Percentiles rank a stretch among this genome's conserved stretches.
These are phyloP conservation scores for Torulaspora indica DNA, from an alignment of 805 yeast genomes.

Conservation along the genomic window DNA sequence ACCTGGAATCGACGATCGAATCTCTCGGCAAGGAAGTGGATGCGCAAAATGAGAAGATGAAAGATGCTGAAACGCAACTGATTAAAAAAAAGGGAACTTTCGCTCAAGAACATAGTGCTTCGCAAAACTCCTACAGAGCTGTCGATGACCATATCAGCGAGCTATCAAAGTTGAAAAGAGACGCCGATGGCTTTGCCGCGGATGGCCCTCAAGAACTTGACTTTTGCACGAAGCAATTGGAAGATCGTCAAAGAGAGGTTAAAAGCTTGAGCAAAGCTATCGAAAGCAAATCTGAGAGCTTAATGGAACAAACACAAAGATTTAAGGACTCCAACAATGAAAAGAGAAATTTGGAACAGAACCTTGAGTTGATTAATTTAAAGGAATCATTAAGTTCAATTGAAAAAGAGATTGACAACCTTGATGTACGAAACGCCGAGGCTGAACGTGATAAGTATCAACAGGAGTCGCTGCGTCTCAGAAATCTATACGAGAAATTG, in stretches of 20 bases:
- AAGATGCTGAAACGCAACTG: conserved; percentile 3
- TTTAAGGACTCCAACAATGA: conserved; percentile 55
- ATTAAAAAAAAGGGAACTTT: not conserved
- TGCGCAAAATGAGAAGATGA: conserved; percentile 8
- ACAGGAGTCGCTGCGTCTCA: conserved; percentile 47
- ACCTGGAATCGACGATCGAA: conserved; percentile 12
- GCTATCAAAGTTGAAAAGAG: conserved; percentile 11
- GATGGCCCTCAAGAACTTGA: conserved; percentile 12
- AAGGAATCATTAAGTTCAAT: conserved; percentile 38
- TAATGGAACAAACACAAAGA: conserved; percentile 35
- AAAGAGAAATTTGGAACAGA: conserved; percentile 60
- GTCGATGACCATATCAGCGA: conserved; percentile 30
- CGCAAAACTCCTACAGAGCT: conserved; percentile 20
- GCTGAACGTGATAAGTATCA: conserved; percentile 58
- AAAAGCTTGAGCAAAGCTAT: conserved; percentile 16
- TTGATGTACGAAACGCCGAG: conserved; percentile 58
- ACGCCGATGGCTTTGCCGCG: conserved; percentile 15
- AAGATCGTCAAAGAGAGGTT: conserved; percentile 24
- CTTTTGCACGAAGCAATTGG: conserved; percentile 23
- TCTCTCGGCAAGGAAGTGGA: conserved; percentile 10
- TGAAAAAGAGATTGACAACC: conserved; percentile 39
- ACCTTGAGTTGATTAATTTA: conserved; percentile 52
- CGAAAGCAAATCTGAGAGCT: conserved; percentile 14
- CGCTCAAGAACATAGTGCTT: not conserved
- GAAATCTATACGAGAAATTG: conserved; percentile 46